Conservation (phyloP, 768 basidiomycete genomes). For the Kwoniella sp. region DNA sequence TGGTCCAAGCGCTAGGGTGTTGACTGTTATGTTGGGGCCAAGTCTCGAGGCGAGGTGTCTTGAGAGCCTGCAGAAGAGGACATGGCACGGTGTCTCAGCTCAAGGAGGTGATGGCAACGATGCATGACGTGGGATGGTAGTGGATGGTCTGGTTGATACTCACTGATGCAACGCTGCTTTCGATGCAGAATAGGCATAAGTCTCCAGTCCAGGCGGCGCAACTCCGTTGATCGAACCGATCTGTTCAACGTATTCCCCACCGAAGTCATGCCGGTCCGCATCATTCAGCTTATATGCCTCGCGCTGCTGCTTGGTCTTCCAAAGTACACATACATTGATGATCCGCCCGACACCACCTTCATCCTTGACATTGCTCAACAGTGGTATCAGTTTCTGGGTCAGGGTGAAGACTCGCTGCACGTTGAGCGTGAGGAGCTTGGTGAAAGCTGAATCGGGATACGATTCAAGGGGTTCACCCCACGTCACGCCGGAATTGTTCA, state of each 20-base stretch:
- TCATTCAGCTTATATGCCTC: too few relatives aligned
- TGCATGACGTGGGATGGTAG: too few relatives aligned
- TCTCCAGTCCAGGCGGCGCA: constrained; percentile 63
- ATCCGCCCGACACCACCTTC: constrained; percentile 58
- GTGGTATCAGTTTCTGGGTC: constrained; percentile 65
- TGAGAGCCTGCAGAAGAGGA: constrained; percentile 61
- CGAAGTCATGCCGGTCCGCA: too few relatives aligned
- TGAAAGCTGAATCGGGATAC: constrained; percentile 63
- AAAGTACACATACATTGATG: constrained; percentile 61
- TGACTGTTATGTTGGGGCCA: constrained; percentile 66
- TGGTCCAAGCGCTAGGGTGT: constrained; percentile 66
- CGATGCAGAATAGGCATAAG: constrained; percentile 68
- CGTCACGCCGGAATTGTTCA: constrained; percentile 66
- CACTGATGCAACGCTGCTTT: constrained; percentile 59
- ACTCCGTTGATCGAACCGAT: constrained; percentile 68
- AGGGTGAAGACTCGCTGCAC: constrained; percentile 68
- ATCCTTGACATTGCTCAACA: constrained; percentile 60
- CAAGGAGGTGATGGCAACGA: too few relatives aligned
- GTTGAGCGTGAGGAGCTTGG: constrained; percentile 67
- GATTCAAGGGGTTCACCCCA: constrained; percentile 53
- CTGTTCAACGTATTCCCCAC: too few relatives aligned
- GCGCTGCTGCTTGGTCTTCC: neutral
- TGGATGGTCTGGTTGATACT: too few relatives aligned
- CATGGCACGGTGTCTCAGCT: too few relatives aligned
- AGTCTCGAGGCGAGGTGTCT: constrained; percentile 64